Evolutionary conservation across 768 basidiomycete species (phyloP).

Genomic region (Suillus subluteus): DNA sequence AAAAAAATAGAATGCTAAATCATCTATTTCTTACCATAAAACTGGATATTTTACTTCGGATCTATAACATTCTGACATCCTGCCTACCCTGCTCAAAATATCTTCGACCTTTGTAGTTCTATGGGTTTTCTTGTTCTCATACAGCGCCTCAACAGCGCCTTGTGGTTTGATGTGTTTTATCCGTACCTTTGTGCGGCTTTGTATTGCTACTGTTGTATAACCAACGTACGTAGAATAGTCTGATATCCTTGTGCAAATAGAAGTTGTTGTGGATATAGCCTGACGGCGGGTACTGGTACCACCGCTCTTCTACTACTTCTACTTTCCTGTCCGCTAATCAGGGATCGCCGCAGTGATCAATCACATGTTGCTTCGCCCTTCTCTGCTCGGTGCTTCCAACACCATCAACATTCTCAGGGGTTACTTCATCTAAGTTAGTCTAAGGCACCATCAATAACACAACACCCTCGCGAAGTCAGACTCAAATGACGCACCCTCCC

Average conservation of each 20-base stretch:
- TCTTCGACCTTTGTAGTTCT: not conserved
- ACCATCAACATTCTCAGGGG: constrained; percentile 88
- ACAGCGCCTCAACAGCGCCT: not conserved
- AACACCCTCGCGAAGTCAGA: not conserved
- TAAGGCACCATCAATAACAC: constrained; percentile 32
- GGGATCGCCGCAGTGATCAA: constrained; percentile 68
- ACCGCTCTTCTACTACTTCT: constrained; percentile 33
- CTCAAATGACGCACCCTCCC: constrained; percentile 61
- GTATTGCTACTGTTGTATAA: not conserved
- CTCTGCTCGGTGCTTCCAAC: constrained; percentile 91
- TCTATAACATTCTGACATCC: not conserved
- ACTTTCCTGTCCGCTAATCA: constrained; percentile 36
- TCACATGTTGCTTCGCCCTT: constrained; percentile 74
- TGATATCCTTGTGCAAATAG: not conserved
- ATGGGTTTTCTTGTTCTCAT: not conserved
- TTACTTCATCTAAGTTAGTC: constrained; percentile 83
- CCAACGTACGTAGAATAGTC: not conserved
- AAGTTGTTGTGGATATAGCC: not conserved
- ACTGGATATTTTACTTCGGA: not conserved
- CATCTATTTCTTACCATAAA: not conserved
- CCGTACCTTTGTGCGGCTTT: not conserved
- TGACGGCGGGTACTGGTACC: constrained; percentile 12
- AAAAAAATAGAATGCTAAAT: not conserved
- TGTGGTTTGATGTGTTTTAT: not conserved
- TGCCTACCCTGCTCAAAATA: not conserved